Conservation (phyloP, 176 grass and related monocot species). For the Carex kokanica region DNA sequence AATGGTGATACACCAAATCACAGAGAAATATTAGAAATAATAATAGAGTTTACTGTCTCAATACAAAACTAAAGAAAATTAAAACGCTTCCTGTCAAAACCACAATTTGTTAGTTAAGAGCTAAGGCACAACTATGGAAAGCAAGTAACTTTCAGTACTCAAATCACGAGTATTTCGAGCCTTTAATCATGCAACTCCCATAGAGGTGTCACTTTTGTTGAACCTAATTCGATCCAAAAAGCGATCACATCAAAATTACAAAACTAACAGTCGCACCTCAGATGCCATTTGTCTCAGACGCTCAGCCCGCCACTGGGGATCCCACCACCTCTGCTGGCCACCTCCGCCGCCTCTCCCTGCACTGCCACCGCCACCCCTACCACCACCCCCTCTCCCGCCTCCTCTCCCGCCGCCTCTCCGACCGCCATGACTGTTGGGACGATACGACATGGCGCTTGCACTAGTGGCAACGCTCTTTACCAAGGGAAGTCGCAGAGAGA, state of each 20-base stretch:
- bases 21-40: neutral
- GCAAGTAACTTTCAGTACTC: neutral
- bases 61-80: neutral
- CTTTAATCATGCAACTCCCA: neutral
- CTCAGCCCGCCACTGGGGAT: constrained; percentile 78
- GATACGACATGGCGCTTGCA: constrained; percentile 51
- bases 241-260: neutral
- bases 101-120: no score
- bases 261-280: constrained; percentile 36
- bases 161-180: neutral
- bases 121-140: neutral
- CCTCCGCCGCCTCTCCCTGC: constrained; percentile 37
- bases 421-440: constrained; percentile 46
- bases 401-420: constrained; percentile 42
- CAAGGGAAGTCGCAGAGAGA: constrained; percentile 9
- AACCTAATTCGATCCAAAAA: neutral
- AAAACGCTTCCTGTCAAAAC: neutral
- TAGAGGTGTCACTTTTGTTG: neutral
- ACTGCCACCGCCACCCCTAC: constrained; percentile 21
- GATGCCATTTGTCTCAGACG: constrained; percentile 72
- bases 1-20: neutral
- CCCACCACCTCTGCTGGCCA: constrained; percentile 89
- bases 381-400: constrained; percentile 33
- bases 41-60: neutral
- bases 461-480: neutral